Conservation (phyloP, 2,329 filamentous ascomycete genomes). For the Alternaria metachromatica region DNA sequence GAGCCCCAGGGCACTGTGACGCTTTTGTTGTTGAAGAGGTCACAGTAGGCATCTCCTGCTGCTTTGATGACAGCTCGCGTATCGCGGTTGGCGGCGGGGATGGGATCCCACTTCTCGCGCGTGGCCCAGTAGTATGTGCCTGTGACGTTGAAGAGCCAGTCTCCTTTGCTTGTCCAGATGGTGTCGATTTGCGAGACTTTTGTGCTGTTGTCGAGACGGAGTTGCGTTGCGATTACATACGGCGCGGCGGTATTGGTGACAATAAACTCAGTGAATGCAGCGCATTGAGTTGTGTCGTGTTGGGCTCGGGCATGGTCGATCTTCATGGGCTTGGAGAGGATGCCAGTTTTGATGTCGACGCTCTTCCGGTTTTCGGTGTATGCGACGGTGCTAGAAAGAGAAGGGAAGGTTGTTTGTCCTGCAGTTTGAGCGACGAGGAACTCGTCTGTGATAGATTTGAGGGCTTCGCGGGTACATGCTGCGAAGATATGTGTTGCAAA, state of each 20-base stretch:
- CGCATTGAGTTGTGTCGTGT: conserved; percentile 35
- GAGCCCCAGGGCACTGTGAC: conserved; percentile 37
- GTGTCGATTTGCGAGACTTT: conserved; percentile 32
- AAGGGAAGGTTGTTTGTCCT: conserved; percentile 24
- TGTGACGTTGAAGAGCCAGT: conserved; percentile 43
- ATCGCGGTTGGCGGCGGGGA: conserved; percentile 26
- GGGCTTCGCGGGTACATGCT: conserved; percentile 29
- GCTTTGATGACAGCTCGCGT: conserved; percentile 32
- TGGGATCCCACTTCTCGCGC: conserved; percentile 31
- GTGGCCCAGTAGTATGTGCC: conserved; percentile 36
- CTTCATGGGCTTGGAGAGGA: conserved; percentile 32
- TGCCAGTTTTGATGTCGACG: conserved; percentile 21
- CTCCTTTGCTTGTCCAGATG: conserved; percentile 37
- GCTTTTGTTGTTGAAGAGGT: conserved; percentile 34
- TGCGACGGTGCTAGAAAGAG: conserved; percentile 24
- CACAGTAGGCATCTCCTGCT: conserved; percentile 38
- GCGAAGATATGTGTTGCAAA: conserved; percentile 19
- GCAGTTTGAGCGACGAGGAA: conserved; percentile 29
- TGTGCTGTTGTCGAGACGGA: conserved; percentile 32
- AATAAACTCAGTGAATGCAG: conserved; percentile 39
- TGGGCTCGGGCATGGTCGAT: conserved; percentile 35
- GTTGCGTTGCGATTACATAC: conserved; percentile 38
- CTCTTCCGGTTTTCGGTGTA: conserved; percentile 38
- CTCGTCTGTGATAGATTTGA: conserved; percentile 27
- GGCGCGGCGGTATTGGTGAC: conserved; percentile 31